phyloP scores from a whole-genome alignment of 805 yeast genomes.

The Metschnikowia noctiluminum region DNA sequence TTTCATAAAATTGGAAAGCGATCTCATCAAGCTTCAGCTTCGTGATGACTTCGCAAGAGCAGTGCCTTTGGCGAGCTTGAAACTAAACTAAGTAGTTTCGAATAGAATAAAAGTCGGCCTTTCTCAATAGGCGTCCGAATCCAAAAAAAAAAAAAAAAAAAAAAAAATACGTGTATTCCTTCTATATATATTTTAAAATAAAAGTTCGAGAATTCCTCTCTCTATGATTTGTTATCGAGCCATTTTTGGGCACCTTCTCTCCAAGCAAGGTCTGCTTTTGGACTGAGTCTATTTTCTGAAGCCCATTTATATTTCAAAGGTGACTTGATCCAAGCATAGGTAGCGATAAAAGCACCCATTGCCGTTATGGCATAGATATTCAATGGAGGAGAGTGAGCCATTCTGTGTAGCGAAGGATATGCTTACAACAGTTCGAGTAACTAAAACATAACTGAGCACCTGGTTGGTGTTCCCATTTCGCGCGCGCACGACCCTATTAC shows the following conservation, averaged over 20 bases:
- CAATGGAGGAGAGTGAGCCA: conserved; percentile 38
- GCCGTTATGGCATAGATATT: conserved; percentile 40
- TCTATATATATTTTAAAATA: no score
- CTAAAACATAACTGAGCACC: no score
- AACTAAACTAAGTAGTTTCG: conserved; percentile 2
- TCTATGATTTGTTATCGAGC: conserved; percentile 28
- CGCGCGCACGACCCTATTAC: conserved; percentile 17
- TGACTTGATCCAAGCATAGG: conserved; percentile 38
- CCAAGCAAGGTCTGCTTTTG: conserved; percentile 48
- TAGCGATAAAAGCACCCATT: conserved; percentile 39
- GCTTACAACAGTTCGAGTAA: not conserved
- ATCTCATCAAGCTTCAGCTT: conserved; percentile 41
- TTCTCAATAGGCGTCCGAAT: no score
- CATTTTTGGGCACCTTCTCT: conserved; percentile 45
- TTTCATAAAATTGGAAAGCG: conserved; percentile 77
- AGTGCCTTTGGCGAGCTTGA: conserved; percentile 13
- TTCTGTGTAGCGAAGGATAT: conserved; percentile 3
- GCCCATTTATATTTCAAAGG: conserved; percentile 42
- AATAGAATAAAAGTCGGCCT: no score
- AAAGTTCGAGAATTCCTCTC: not conserved
- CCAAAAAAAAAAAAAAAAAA: no score
- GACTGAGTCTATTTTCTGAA: conserved; percentile 41
- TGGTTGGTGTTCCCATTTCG: conserved; percentile 16
- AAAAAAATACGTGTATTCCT: no score
- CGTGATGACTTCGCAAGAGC: conserved; percentile 16